These are phyloP conservation scores for Cynanchum wilfordii DNA, from an alignment of 257 asterid genomes.

Conservation along the genomic window DNA sequence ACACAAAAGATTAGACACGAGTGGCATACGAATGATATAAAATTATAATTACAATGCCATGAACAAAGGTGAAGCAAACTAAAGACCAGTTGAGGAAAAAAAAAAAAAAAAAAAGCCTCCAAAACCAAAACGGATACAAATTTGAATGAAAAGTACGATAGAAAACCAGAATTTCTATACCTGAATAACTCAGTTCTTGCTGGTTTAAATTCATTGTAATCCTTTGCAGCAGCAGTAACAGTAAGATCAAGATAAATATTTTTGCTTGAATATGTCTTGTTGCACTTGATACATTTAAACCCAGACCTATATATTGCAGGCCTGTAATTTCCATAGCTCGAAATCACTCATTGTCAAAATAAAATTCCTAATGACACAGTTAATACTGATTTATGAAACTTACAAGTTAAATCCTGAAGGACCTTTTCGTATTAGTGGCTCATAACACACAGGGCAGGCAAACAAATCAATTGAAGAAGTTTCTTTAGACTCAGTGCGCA, in stretches of 20 bases:
- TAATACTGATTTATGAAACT: conserved; percentile 25
- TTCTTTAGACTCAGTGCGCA: conserved; percentile 30
- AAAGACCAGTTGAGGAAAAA: background rate
- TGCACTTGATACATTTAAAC: conserved; percentile 76
- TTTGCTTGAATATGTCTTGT: conserved; percentile 87
- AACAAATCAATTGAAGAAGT: conserved; percentile 51
- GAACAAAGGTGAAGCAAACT: background rate
- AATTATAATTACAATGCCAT: background rate
- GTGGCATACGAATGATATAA: background rate
- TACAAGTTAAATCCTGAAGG: conserved; percentile 92
- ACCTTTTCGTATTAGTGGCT: conserved; percentile 79
- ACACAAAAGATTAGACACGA: conserved; percentile 23
- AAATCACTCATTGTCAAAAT: conserved; percentile 13
- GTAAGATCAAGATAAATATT: conserved; percentile 87
- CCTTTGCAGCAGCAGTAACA: conserved; percentile 78
- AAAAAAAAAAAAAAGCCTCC: too few species aligned
- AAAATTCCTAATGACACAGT: background rate
- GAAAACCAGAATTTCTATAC: conserved; percentile 21
- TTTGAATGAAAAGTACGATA: background rate
- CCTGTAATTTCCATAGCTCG: conserved; percentile 37
- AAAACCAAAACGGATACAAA: background rate
- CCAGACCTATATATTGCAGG: conserved; percentile 89
- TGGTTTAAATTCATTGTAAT: conserved; percentile 70
- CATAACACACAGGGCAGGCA: conserved; percentile 89
- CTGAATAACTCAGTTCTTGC: conserved; percentile 91